Evolutionary conservation across 1,139 yeast species (phyloP).

Genomic region (Hanseniaspora uvarum): DNA sequence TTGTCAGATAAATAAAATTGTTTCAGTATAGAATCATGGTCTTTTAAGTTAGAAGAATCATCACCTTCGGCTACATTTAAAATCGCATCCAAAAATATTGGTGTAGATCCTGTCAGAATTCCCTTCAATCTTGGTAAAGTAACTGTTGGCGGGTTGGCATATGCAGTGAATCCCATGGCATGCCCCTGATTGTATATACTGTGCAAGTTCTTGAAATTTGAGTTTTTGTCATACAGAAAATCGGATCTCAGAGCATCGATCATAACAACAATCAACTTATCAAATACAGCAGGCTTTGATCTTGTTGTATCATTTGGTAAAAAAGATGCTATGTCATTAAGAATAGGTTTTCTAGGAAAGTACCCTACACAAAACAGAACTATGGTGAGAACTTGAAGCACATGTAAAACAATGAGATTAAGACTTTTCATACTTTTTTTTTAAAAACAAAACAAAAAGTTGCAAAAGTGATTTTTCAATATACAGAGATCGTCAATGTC

Average conservation of each 20-base stretch:
- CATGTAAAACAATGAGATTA: slow-evolving; percentile 4
- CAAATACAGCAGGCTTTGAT: slow-evolving; percentile 42
- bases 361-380: slow-evolving; percentile 67
- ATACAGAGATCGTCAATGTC: no score
- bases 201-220: slow-evolving; percentile 62
- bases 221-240: slow-evolving; percentile 51
- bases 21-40: slow-evolving; percentile 78
- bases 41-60: slow-evolving; percentile 57
- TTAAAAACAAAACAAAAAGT: not conserved
- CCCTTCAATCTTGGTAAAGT: slow-evolving; percentile 72
- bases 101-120: slow-evolving; percentile 71
- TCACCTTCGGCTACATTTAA: slow-evolving; percentile 90
- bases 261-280: slow-evolving; percentile 66
- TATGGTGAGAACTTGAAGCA: slow-evolving; percentile 44
- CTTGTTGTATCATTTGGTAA: not conserved
- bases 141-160: slow-evolving; percentile 78
- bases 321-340: slow-evolving; percentile 41
- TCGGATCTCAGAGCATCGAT: slow-evolving; percentile 91
- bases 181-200: slow-evolving; percentile 50
- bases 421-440: not conserved
- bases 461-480: no score
- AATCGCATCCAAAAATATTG: slow-evolving; percentile 74
- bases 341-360: slow-evolving; percentile 73
- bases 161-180: slow-evolving; percentile 84
- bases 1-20: slow-evolving; percentile 41